Base-by-base conservation (phyloP, 331 rosid genomes). In the Stylosanthes scabra region DNA sequence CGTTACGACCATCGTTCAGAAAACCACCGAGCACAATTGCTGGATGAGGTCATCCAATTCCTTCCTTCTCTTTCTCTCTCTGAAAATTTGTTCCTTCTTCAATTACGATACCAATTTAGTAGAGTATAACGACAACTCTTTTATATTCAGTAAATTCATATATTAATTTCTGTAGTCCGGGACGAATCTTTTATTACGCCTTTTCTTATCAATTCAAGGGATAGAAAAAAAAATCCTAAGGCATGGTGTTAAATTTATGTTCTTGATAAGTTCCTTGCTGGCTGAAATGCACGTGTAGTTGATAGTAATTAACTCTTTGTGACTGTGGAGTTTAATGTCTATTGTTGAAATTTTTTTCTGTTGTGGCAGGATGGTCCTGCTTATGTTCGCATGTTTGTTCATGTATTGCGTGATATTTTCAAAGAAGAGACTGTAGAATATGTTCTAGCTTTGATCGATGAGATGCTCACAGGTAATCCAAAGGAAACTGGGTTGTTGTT, bases 391-490 rank as follows among this genome's bases (percentile, higher is more conserved):
- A 88, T 95, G 28, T 95, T 92, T 62, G 88, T 95, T 79, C 87
- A 80, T 83, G 91, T 95, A 74, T 80, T 95, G 68, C 96, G 90
- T 11, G 96, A 95, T 60, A 92, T 95, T 82, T 85, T 80, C 74
- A 95, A 95, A 84, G 99, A 95, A 60, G 99, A 95, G 75, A 95
- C 99, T 1, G 90, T 95, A 0, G 99, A 95, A 77, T 95, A 95
- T 81, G 96, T 88, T 62, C 87, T 95, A 84, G 97, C 98, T 6
- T 77, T 95, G 78, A 77, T 95, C 11, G 97, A 92, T 83, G 99
- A 95, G 76, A 80, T 95, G 96, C 97, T 95, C 79, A 73, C 98
- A 37, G 97, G 99, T 95, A 83, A 52, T 44, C 62, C 82, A 39
- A 68, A 62, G 41, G 46, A 59, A 63, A 63, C 64, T 56, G 49